Conservation (phyloP, 179 eudicot genomes). For the Drosera spatulata region DNA sequence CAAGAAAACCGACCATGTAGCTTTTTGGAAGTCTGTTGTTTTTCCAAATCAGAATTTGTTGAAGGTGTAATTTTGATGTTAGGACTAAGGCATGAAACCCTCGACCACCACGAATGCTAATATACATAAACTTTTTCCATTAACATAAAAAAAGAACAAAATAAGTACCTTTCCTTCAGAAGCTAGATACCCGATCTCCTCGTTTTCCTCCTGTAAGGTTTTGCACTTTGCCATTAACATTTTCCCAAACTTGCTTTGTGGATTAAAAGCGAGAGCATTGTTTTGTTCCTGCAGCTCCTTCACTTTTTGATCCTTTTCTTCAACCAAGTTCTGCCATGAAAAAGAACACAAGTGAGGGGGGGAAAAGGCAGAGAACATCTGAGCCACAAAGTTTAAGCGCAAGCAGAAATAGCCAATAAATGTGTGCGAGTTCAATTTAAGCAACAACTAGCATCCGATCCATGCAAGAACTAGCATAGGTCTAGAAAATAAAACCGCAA, state of each 20-base stretch:
- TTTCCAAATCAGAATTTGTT: no score
- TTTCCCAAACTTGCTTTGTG: constrained; percentile 95
- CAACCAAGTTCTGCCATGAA: constrained; percentile 74
- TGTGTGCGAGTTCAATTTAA: no score
- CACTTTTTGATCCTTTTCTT: constrained; percentile 92
- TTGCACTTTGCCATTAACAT: constrained; percentile 94
- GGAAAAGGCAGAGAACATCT: background rate
- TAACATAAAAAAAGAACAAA: background rate
- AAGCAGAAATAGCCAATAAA: no score
- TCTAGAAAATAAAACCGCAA: background rate
- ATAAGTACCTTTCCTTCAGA: constrained; percentile 90
- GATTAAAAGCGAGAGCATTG: constrained; percentile 75
- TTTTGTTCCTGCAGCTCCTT: constrained; percentile 90
- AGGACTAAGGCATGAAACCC: no score
- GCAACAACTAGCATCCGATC: no score
- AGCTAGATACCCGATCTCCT: constrained; percentile 94
- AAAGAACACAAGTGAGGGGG: constrained; percentile 5
- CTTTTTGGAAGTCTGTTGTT: no score
- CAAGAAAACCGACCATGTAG: background rate
- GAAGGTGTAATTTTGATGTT: no score
- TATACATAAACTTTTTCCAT: no score
- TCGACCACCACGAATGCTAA: background rate
- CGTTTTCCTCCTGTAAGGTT: constrained; percentile 94
- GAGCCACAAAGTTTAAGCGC: background rate
- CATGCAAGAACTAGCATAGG: background rate